Percentiles rank a stretch among this genome's conserved stretches.
Evolutionary conservation across 164 flowering plant genomes (phyloP).

Genomic region (Macadamia tetraphylla): DNA sequence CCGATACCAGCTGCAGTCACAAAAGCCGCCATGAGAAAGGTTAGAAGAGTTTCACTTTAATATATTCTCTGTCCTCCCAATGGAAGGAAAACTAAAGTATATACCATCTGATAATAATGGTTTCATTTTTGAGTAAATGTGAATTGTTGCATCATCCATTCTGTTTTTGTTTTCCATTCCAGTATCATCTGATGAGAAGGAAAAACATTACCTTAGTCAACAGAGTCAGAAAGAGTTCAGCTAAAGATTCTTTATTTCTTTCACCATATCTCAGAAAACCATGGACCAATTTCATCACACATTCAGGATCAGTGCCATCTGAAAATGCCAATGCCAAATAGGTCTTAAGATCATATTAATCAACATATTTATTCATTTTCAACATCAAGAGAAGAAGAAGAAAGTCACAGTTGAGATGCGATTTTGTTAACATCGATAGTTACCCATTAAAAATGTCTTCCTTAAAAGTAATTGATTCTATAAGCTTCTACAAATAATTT

Average conservation of each 20-base stretch:
- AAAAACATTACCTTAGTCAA: constrained; percentile 40
- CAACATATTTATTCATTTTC: not conserved
- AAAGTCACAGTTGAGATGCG: too few species aligned
- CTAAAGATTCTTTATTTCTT: constrained; percentile 48
- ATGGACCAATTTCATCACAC: constrained; percentile 23
- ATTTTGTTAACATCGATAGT: too few species aligned
- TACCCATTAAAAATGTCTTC: too few species aligned
- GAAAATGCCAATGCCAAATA: constrained; percentile 9
- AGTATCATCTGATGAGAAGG: not conserved
- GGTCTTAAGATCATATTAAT: constrained; percentile 8
- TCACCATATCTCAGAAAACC: constrained; percentile 40
- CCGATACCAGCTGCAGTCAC: constrained; percentile 50
- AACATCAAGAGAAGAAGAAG: too few species aligned
- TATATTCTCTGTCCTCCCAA: too few species aligned
- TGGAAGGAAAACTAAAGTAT: too few species aligned
- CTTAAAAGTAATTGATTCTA: too few species aligned
- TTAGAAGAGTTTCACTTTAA: not conserved
- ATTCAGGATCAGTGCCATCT: constrained; percentile 54
- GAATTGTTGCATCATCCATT: not conserved
- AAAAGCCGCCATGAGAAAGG: not conserved
- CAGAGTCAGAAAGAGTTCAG: constrained; percentile 50
- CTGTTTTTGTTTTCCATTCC: not conserved
- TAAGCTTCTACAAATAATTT: too few species aligned
- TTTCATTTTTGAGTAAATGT: too few species aligned
- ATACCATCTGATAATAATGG: too few species aligned